Conservation (phyloP, 1,284 basidiomycete genomes). For the Acaromyces ingoldii region DNA sequence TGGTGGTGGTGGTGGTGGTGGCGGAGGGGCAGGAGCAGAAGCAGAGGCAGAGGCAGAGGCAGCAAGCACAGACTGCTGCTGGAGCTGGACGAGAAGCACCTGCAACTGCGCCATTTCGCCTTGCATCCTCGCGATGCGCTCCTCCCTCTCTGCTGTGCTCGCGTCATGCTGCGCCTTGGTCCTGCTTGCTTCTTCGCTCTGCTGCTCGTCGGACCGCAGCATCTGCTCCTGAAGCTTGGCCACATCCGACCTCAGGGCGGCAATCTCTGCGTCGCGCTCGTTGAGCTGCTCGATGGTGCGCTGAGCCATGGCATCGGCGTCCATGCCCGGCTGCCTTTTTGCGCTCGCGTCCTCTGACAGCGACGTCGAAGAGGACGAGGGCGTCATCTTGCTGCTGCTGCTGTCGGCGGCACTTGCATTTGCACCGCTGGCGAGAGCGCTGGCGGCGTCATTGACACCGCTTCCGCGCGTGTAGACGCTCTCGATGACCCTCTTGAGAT, state of each 20-base stretch:
- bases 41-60: conserved; percentile 14
- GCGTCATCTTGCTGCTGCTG: conserved; percentile 8
- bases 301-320: conserved; percentile 67
- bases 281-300: conserved; percentile 67
- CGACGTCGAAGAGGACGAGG: neutral
- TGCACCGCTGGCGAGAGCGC: conserved; percentile 43
- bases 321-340: conserved; percentile 42
- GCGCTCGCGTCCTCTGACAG: neutral
- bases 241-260: conserved; percentile 31
- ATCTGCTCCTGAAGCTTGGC: conserved; percentile 36
- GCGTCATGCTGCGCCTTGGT: conserved; percentile 24
- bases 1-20: conserved; percentile 50
- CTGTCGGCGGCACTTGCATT: conserved; percentile 16
- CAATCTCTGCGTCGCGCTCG: conserved; percentile 68
- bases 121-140: conserved; percentile 16
- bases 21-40: conserved; percentile 9
- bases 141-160: too few relatives aligned
- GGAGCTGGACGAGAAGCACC: conserved; percentile 23
- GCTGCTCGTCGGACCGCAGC: conserved; percentile 5
- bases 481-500: conserved; percentile 75
- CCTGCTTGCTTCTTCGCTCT: conserved; percentile 9
- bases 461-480: conserved; percentile 71
- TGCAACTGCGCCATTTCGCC: conserved; percentile 28
- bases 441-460: conserved; percentile 48
- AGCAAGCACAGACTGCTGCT: neutral